Evolutionary conservation across 352 stramenopile species (phyloP), one percentile per base, ranked within the genome.

Genomic region (Thalassiosira hispida): DNA sequence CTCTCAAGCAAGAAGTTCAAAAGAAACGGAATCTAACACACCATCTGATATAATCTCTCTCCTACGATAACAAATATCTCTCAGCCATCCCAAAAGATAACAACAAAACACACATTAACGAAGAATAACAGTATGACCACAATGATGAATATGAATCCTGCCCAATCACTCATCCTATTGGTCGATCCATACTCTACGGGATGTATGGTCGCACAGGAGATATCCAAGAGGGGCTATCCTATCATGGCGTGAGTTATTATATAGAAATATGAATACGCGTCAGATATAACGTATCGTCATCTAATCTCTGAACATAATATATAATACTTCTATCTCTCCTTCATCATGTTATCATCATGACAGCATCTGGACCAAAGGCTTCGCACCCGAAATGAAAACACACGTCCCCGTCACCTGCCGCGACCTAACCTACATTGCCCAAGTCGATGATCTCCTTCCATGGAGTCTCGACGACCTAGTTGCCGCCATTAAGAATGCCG

Each of bases 151-250:
- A 55, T 55, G 46, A 55, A 55, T 27, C 38, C 51, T 6, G 53
- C 92, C n/a, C 64, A 67, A 81, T 75, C 66, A n/a, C 51, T 81
- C 11, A 86, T 97, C 12, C 94, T 97, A 11, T 89, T 98, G 31
- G 94, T 98, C 8, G 96, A 98, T 77, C 96, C 96, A 4, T 98
- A 98, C 84, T 97, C 94, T 0, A 98, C 96, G 52, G 97, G 96
- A 68, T 96, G 94, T 80, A 92, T 97, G 51, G 81, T 99, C 23
- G 96, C 94, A 0, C 87, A 97, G 66, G 93, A 96, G 68, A 94
- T 96, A 0, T 66, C 94, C 52, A 92, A 89, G 57, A 92, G 94
- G 46, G 96, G 96, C 6, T 91, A 89, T 70, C 57, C 72, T 6
- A 66, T 91, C 52, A 79, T 90, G 56, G 79, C 74, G 83, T 85